Percentiles rank a stretch among this genome's conserved stretches.
These are phyloP conservation scores for Colletotrichum graminicola DNA, from an alignment of 2,329 filamentous ascomycete species.

Conservation along the genomic window DNA sequence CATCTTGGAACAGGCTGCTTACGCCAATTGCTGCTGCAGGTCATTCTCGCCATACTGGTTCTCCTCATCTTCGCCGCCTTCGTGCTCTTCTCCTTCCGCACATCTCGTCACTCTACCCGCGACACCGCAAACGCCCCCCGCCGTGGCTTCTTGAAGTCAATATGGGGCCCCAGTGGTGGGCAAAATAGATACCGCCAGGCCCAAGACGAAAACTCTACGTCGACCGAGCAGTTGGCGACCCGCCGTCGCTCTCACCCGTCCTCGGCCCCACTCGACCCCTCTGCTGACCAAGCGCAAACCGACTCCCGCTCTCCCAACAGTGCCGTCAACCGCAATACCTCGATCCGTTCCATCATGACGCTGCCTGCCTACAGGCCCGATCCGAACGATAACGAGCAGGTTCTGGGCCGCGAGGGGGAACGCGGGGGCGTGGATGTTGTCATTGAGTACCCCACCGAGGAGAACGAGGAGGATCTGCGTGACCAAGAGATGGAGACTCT, in stretches of 20 bases:
- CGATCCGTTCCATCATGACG: conserved; percentile 93
- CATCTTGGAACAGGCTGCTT: conserved; percentile 5
- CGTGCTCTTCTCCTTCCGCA: conserved; percentile 44
- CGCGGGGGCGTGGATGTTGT: conserved; percentile 92
- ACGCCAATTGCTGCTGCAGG: conserved; percentile 40
- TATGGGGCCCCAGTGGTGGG: conserved; percentile 26
- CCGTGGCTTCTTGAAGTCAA: conserved; percentile 35
- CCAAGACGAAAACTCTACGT: conserved; percentile 47
- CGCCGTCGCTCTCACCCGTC: conserved; percentile 24
- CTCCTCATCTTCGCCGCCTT: conserved; percentile 45
- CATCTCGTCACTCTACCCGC: conserved; percentile 50
- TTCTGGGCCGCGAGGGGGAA: conserved; percentile 91
- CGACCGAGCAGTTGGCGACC: conserved; percentile 21
- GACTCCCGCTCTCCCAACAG: conserved; percentile 46
- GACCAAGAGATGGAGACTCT: conserved; percentile 94
- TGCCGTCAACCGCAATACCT: conserved; percentile 82
- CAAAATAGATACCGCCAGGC: conserved; percentile 49
- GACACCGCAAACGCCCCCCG: conserved; percentile 43
- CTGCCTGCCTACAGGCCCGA: conserved; percentile 85
- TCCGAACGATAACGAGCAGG: conserved; percentile 80
- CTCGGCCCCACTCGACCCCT: conserved; percentile 37
- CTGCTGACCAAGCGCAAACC: conserved; percentile 43
- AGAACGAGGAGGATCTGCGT: conserved; percentile 82
- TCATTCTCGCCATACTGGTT: conserved; percentile 45
- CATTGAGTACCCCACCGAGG: conserved; percentile 83